Evolutionary conservation across 768 basidiomycete species (phyloP).

Genomic region (Phallus indusiatus): DNA sequence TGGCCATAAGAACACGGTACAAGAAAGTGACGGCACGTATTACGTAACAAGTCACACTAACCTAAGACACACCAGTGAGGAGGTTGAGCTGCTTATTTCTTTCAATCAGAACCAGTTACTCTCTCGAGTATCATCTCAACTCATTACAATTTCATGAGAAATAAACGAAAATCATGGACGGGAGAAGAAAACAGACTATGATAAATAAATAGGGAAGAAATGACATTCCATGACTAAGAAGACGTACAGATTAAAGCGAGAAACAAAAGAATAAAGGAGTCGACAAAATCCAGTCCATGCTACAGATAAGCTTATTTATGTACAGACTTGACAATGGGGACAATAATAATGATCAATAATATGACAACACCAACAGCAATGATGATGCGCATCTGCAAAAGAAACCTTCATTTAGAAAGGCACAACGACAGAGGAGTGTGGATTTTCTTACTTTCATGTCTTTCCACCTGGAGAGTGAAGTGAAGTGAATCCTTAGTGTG

Average conservation of each 20-base stretch:
- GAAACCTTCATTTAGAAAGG: slow-evolving; percentile 2
- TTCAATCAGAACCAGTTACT: too few species aligned
- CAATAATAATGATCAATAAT: slow-evolving; percentile 92
- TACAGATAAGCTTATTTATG: slow-evolving; percentile 21
- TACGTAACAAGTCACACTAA: not conserved
- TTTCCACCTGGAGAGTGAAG: slow-evolving; percentile 63
- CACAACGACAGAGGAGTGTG: not conserved
- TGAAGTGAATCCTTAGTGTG: not conserved
- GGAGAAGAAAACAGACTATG: not conserved
- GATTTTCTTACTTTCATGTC: slow-evolving; percentile 74
- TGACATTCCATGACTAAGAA: not conserved
- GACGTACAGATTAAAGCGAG: not conserved
- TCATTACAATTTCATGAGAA: too few species aligned
- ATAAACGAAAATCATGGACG: too few species aligned
- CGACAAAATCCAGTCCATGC: not conserved
- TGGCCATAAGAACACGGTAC: not conserved
- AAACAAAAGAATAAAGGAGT: not conserved
- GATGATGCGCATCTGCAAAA: slow-evolving; percentile 83
- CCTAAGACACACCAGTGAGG: too few species aligned
- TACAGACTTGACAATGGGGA: slow-evolving; percentile 84
- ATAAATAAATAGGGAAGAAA: not conserved
- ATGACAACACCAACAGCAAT: slow-evolving; percentile 85
- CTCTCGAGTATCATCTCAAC: too few species aligned
- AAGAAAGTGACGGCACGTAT: not conserved
- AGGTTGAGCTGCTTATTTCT: too few species aligned